Evolutionary conservation across 2,329 filamentous ascomycete species (phyloP), one percentile per base, ranked within the genome.

Genomic region (Aspergillus sp.): DNA sequence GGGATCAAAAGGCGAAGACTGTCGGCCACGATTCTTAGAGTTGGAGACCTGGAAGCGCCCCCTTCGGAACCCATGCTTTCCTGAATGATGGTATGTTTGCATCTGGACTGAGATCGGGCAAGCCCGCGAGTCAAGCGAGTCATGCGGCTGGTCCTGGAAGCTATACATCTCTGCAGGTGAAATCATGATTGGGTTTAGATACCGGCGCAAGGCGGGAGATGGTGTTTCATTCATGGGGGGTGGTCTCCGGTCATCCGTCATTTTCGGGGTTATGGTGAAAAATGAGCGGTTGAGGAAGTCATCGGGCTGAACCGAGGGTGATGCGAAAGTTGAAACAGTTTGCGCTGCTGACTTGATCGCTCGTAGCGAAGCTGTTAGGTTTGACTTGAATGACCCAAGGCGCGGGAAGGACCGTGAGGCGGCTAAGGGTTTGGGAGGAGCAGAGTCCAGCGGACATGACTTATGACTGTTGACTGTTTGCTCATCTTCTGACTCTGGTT

Each of bases 211-310:
- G 17, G 82, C 84, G 6, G 82, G 77, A 5, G 83, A 82, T 0
- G 84, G 83, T 1, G 82, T 75, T 20, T 80, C 80, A 56, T 79
- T 73, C 61, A 82, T 77, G 2, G 80, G 78, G 44, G 79, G 80
- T 13, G 85, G 85, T 15, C 85, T 80, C 67, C 85, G 81, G 68
- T 88, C 85, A 62, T 84, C 82, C 27, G 83, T 84, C 65, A 86
- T 80, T 40, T 79, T 78, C 8, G 83, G 84, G 49, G 82, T 81
- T 40, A 87, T 77, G 27, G 78, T 78, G 55, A 86, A 78, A 39
- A 80, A 63, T 20, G 85, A 86, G 45, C 82, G 81, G 47, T 83
- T 85, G 41, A 87, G 79, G 56, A 85, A 82, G 61, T 86, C 83
- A 60, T 87, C 83, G 1, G 82, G 79, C 51, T 82, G 83, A 27